These are phyloP conservation scores for Penicillium sp. DNA, from an alignment of 2,329 filamentous ascomycete species.

Conservation along the genomic window DNA sequence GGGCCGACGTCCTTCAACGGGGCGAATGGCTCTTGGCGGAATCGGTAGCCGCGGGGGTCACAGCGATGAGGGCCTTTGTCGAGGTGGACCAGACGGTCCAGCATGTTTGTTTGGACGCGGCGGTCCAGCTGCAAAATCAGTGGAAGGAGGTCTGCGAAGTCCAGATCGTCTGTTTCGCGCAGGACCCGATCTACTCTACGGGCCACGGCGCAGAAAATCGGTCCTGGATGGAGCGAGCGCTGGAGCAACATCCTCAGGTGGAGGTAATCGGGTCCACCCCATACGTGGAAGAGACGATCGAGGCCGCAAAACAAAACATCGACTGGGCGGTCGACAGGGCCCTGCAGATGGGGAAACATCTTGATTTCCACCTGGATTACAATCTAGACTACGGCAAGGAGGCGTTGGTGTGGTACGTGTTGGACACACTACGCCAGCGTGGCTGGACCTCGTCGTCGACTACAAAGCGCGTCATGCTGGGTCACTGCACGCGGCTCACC, in stretches of 20 bases:
- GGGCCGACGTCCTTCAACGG: constrained; percentile 57
- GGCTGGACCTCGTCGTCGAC: constrained; percentile 45
- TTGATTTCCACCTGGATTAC: constrained; percentile 70
- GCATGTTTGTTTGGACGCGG: constrained; percentile 53
- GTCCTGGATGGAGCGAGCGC: constrained; percentile 44
- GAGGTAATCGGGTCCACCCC: constrained; percentile 63
- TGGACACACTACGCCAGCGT: constrained; percentile 46
- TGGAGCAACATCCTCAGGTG: constrained; percentile 37
- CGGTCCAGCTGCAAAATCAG: constrained; percentile 50
- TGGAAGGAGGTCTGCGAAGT: constrained; percentile 52
- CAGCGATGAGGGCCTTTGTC: constrained; percentile 64
- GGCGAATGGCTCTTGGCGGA: constrained; percentile 61
- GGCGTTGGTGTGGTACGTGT: constrained; percentile 50
- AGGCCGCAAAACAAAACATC: constrained; percentile 52
- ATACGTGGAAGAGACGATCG: constrained; percentile 56
- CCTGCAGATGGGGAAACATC: constrained; percentile 46
- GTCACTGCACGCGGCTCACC: constrained; percentile 63
- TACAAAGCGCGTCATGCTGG: constrained; percentile 52
- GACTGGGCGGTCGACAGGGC: constrained; percentile 57
- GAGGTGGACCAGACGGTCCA: constrained; percentile 61
- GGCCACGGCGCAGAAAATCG: constrained; percentile 49
- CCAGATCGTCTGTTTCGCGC: constrained; percentile 66
- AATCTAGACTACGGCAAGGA: constrained; percentile 49
- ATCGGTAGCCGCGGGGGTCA: constrained; percentile 59
- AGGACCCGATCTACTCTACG: constrained; percentile 60